Conservation (phyloP, 768 basidiomycete genomes). For the Rhizopogon rudus region DNA sequence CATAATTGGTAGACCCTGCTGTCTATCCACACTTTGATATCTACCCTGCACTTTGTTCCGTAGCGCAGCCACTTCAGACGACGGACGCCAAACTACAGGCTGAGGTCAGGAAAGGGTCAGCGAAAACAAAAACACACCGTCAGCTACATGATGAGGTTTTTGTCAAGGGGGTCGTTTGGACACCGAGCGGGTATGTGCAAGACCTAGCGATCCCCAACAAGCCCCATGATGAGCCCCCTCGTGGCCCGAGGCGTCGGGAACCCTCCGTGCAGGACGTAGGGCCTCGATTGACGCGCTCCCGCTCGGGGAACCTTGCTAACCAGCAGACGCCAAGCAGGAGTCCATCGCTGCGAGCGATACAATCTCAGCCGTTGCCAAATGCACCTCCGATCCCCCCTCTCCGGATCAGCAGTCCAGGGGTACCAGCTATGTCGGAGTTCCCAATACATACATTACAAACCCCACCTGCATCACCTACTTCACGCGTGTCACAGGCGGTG, state of each 20-base stretch:
- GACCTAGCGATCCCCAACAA: slow-evolving; percentile 9
- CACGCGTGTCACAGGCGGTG: slow-evolving; percentile 16
- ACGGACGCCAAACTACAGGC: slow-evolving; percentile 15
- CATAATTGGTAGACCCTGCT: slow-evolving; percentile 1
- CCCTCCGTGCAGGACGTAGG: neutral
- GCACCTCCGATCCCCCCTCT: slow-evolving; percentile 9
- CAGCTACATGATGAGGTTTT: slow-evolving; percentile 31
- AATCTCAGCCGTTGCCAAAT: neutral
- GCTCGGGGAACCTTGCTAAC: slow-evolving; percentile 12
- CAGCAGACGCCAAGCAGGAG: slow-evolving; percentile 2
- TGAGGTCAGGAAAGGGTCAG: slow-evolving; percentile 3
- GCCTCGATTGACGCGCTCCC: slow-evolving; percentile 6
- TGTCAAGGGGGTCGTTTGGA: slow-evolving; percentile 19
- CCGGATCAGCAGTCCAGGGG: slow-evolving; percentile 13
- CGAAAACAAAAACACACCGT: slow-evolving; percentile 27
- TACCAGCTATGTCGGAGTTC: slow-evolving; percentile 16
- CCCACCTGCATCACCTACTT: slow-evolving; percentile 12
- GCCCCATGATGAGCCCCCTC: neutral
- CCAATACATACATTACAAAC: slow-evolving; percentile 8
- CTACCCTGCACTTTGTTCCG: slow-evolving; percentile 7
- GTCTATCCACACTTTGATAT: slow-evolving; percentile 23
- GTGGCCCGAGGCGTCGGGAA: neutral
- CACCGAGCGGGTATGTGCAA: slow-evolving; percentile 23
- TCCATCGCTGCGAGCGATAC: neutral
- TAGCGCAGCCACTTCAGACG: neutral